Percentiles rank a stretch among this genome's conserved stretches.
Evolutionary conservation across 495 filamentous ascomycete genomes (phyloP).

Genomic region (Durotheca rogersii): DNA sequence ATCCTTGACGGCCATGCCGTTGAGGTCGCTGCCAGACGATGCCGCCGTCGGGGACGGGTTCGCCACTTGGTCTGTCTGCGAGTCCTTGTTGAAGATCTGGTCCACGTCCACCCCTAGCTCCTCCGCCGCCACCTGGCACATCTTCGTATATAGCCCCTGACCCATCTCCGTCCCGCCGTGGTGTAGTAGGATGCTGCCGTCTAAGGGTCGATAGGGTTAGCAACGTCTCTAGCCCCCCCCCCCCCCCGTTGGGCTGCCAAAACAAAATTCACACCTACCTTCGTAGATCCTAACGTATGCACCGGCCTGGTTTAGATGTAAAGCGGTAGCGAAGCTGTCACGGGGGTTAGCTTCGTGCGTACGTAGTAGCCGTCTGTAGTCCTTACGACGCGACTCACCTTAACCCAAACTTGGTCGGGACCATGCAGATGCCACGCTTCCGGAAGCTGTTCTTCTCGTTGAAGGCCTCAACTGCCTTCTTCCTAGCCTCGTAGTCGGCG

Average conservation of each 20-base stretch:
- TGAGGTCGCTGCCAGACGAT: conserved; percentile 80
- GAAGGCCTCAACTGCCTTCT: conserved; percentile 65
- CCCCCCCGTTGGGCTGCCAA: too few relatives aligned
- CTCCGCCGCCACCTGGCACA: conserved; percentile 85
- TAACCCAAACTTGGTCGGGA: conserved; percentile 70
- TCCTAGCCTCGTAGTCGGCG: conserved; percentile 61
- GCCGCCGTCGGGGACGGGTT: conserved; percentile 85
- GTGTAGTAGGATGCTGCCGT: conserved; percentile 78
- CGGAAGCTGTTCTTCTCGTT: conserved; percentile 79
- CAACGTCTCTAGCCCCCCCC: too few relatives aligned
- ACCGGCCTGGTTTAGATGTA: conserved; percentile 84
- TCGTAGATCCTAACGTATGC: conserved; percentile 73
- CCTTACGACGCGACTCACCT: conserved; percentile 14
- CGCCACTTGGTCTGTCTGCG: conserved; percentile 81
- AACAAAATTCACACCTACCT: too few relatives aligned
- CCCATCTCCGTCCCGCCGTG: conserved; percentile 91
- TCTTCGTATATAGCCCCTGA: conserved; percentile 86
- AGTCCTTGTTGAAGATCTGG: conserved; percentile 75
- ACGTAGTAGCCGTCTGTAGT: background rate
- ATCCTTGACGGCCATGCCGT: conserved; percentile 84
- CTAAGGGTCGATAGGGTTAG: conserved; percentile 53
- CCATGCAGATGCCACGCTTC: conserved; percentile 76
- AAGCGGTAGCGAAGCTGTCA: conserved; percentile 75
- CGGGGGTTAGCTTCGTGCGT: conserved; percentile 45
- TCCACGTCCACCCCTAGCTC: conserved; percentile 69